phyloP scores from a whole-genome alignment of 257 asterid genomes.

The Echites panduratus region DNA sequence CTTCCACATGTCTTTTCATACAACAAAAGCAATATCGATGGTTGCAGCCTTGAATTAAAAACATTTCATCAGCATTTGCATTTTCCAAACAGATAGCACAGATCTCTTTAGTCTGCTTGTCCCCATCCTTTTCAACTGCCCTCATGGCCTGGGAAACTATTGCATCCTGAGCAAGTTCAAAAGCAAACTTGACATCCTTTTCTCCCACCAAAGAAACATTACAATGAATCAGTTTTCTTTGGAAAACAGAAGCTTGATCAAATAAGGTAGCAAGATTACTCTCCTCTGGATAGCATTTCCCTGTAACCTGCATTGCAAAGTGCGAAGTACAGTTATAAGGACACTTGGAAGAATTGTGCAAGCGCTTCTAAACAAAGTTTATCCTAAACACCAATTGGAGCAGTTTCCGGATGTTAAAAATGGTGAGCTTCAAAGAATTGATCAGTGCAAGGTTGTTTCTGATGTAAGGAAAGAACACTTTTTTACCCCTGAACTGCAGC shows the following conservation, averaged over 20 bases:
- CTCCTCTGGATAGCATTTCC: conserved; percentile 16
- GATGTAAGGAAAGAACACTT: too few relatives aligned
- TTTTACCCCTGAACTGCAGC: too few relatives aligned
- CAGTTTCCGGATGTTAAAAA: background rate
- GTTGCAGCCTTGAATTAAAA: conserved; percentile 33
- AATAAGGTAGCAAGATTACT: conserved; percentile 23
- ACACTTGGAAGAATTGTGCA: background rate
- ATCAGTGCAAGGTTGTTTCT: too few relatives aligned
- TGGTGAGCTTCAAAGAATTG: background rate
- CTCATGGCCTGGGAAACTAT: conserved; percentile 23
- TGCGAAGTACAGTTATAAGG: background rate
- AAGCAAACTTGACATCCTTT: conserved; percentile 32
- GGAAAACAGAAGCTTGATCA: conserved; percentile 33
- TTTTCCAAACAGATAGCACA: conserved; percentile 58
- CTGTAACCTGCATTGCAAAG: conserved; percentile 39
- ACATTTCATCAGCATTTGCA: conserved; percentile 31
- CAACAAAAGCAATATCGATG: conserved; percentile 54
- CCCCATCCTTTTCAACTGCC: conserved; percentile 17
- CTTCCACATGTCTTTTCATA: conserved; percentile 45
- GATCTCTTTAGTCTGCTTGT: conserved; percentile 24
- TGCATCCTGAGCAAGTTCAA: conserved; percentile 37
- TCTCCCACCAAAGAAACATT: conserved; percentile 23
- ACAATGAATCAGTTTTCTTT: conserved; percentile 25
- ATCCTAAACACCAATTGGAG: background rate
- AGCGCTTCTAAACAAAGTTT: background rate